Base-by-base conservation (phyloP, 345 rosid species). In the Zanthoxylum bungeanum region DNA sequence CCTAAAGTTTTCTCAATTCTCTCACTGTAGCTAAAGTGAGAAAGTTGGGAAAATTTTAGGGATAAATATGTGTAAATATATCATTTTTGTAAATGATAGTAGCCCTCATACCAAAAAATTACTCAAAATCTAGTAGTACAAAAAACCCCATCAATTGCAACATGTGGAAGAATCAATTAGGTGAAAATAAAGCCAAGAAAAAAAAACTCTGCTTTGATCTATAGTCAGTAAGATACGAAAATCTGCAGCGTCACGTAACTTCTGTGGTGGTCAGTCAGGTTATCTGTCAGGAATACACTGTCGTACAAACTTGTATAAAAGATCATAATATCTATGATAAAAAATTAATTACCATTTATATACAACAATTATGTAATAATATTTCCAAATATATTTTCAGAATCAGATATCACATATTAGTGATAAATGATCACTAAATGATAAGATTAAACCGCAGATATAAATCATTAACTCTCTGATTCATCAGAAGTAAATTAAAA, bases 401-500 rank as follows among this genome's bases (percentile, higher is more conserved):
- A 34, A 11, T 53, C 46, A 53, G 10, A 16, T 52, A 55, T 12
- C 1, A 14, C 24, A 30, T 21, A 64, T 44, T 14, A 17, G 17
- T n/a, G 27, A 34, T 68, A 24, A 53, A 68, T 39, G 0, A 28
- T 30, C 64, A 31, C 40, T 40, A 69, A 57, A 28, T 36, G 46
- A 12, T 19, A 19, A 21, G 30, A 69, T 69, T 33, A 58, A 69
- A 44, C 39, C 34, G 61, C 53, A 25, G 56, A 67, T 67, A 51
- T 34, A 16, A 25, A 33, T 28, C 58, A 33, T 31, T 49, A 30
- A 66, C 36, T 9, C 42, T 5, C 2, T 10, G 27, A 68, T 37
- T 25, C 17, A 31, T 49, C 4, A 16, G 27, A 53, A 28, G 27
- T 10, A 21, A 63, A 40, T 16, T 12, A 12, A 55, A 55, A 25